Evolutionary conservation across 441 rosid genomes (phyloP), one percentile per base, ranked within the genome.

Genomic region (Macaranga tanarius): DNA sequence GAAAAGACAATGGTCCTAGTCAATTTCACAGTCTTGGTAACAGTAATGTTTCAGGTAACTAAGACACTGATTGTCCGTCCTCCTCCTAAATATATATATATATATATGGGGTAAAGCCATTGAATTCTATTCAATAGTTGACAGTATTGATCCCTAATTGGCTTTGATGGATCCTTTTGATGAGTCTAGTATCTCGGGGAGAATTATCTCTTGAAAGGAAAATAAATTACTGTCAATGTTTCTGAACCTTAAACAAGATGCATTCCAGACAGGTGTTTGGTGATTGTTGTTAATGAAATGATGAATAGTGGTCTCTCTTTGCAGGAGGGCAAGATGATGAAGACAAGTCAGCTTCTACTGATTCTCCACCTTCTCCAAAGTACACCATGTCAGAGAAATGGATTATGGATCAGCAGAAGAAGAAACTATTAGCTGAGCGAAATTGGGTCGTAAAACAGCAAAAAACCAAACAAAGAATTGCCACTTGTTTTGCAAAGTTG

Each of bases 351-450:
- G 78, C 79, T 59, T 72, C 80, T 79, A 65, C 75, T 72, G 86
- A 80, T 72, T 71, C 80, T 60, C 83, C 74, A 51, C 90, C 86
- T 57, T 69, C 86, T 74, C 95, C 94, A 60, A 90, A 85, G 85
- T 82, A 81, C 76, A 90, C 97, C 25, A 90, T 90, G 96, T 86
- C 84, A 67, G 96, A 93, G 84, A 91, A 89, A 63, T 93, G 97
- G 98, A 81, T 93, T 70, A 78, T 85, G 84, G 90, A 88, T 85
- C 84, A 79, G 70, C 94, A 83, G 81, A 89, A 83, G 76, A 86
- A 77, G 85, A 91, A 81, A 74, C 79, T 84, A 51, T 47, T 77
- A 62, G 76, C 54, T 65, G 91, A 93, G 75, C 89, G 81, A 81
- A 84, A 76, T 75, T 92, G 92, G 92, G 71, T 76, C 68, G 71